Conservation (phyloP, 495 filamentous ascomycete species). For the Lasiosphaeris hirsuta region DNA sequence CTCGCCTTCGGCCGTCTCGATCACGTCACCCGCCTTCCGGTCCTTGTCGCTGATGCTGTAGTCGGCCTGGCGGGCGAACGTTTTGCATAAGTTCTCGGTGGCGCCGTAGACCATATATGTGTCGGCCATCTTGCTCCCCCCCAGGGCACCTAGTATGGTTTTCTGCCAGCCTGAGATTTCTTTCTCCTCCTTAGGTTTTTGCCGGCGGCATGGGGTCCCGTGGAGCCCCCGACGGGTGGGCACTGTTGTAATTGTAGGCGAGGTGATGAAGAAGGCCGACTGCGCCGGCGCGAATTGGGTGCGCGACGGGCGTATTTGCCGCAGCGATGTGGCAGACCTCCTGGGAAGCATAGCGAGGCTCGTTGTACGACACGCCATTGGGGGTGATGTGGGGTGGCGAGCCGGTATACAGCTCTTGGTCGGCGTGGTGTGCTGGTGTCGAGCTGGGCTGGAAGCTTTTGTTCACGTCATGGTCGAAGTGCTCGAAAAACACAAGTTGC, state of each 20-base stretch:
- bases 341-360: slow-evolving; percentile 19
- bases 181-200: background rate
- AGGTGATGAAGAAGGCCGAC: background rate
- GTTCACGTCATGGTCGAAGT: slow-evolving; percentile 10
- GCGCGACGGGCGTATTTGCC: background rate
- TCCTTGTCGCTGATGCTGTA: slow-evolving; percentile 64
- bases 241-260: background rate
- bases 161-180: too few relatives aligned
- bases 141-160: too few relatives aligned
- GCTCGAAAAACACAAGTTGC: background rate
- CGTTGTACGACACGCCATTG: slow-evolving; percentile 30
- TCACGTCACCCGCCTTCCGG: slow-evolving; percentile 53
- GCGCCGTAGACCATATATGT: slow-evolving; percentile 46
- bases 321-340: slow-evolving; percentile 12
- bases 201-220: slow-evolving; percentile 4
- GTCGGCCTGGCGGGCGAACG: slow-evolving; percentile 70
- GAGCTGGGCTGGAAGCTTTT: slow-evolving; percentile 2
- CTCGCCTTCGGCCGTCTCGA: slow-evolving; percentile 66
- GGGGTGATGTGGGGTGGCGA: background rate
- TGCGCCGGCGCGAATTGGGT: background rate
- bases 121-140: slow-evolving; percentile 2
- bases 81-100: slow-evolving; percentile 73
- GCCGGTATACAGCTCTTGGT: background rate
- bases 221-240: slow-evolving; percentile 11
- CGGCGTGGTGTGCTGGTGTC: slow-evolving; percentile 3